phyloP scores from a whole-genome alignment of 2,329 filamentous ascomycete species.

The Aureobasidium sp. region DNA sequence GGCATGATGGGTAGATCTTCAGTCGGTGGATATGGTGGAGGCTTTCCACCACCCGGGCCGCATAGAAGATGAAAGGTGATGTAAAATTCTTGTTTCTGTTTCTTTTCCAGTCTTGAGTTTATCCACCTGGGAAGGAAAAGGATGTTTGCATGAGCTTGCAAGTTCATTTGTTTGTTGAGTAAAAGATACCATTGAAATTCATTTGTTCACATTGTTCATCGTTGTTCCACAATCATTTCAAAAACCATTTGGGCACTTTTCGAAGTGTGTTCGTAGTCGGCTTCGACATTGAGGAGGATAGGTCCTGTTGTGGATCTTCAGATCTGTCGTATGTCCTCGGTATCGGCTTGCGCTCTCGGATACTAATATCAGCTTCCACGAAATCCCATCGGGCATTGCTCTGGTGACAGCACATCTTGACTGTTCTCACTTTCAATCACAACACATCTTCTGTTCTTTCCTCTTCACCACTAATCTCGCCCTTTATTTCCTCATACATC shows the following conservation, averaged over 20 bases:
- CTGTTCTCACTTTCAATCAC: not conserved
- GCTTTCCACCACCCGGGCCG: not conserved
- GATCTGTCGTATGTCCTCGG: not conserved
- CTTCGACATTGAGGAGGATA: not conserved
- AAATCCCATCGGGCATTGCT: not conserved
- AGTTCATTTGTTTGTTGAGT: not conserved
- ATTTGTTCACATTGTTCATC: not conserved
- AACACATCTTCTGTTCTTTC: not conserved
- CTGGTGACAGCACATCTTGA: not conserved
- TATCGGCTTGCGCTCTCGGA: not conserved
- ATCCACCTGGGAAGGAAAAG: not conserved
- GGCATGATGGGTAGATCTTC: slow-evolving; percentile 8
- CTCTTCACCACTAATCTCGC: not conserved
- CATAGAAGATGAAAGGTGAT: slow-evolving; percentile 7
- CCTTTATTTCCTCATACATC: not conserved
- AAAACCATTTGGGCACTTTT: not conserved
- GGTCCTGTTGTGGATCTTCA: not conserved
- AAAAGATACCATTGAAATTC: slow-evolving; percentile 4
- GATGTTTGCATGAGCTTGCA: not conserved
- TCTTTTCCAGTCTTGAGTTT: not conserved
- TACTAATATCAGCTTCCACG: not conserved
- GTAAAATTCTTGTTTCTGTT: not conserved
- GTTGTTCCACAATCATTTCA: not conserved
- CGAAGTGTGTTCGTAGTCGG: not conserved
- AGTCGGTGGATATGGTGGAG: not conserved